These are phyloP conservation scores for Candida palmyrensis DNA, from an alignment of 805 yeast species.

Conservation along the genomic window DNA sequence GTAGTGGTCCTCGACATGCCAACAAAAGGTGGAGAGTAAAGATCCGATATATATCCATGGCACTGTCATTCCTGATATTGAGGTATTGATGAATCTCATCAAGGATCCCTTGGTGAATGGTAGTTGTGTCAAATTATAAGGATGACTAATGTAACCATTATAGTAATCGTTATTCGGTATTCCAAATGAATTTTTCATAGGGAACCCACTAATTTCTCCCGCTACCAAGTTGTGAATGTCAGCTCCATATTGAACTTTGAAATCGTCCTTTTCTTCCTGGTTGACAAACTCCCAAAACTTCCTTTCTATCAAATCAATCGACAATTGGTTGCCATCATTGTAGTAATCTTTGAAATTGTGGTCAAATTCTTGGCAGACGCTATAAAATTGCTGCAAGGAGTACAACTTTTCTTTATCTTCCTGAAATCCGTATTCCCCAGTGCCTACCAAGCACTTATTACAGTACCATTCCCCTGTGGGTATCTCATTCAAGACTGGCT, in stretches of 20 bases:
- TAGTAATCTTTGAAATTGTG: slow-evolving; percentile 33
- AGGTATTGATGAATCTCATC: slow-evolving; percentile 56
- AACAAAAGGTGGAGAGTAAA: slow-evolving; percentile 85
- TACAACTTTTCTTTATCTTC: slow-evolving; percentile 51
- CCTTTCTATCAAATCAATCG: slow-evolving; percentile 46
- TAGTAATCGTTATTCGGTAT: slow-evolving; percentile 14
- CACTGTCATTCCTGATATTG: slow-evolving; percentile 87
- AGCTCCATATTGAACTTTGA: slow-evolving; percentile 78
- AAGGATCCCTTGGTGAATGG: slow-evolving; percentile 69
- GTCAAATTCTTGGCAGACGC: slow-evolving; percentile 47
- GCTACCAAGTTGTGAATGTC: slow-evolving; percentile 66
- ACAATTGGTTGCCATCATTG: slow-evolving; percentile 25
- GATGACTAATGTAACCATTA: slow-evolving; percentile 46
- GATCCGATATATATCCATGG: slow-evolving; percentile 96
- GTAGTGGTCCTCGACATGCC: slow-evolving; percentile 96
- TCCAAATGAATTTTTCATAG: slow-evolving; percentile 36
- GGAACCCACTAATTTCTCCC: slow-evolving; percentile 74
- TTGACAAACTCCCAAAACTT: slow-evolving; percentile 61
- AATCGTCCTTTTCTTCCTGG: slow-evolving; percentile 30
- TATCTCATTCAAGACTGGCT: slow-evolving; percentile 45
- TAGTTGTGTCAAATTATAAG: slow-evolving; percentile 70
- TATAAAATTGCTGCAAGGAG: slow-evolving; percentile 55
- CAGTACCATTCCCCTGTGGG: slow-evolving; percentile 76
- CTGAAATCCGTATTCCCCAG: slow-evolving; percentile 85
- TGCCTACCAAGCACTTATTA: slow-evolving; percentile 76